Conservation (phyloP, 1,284 basidiomycete genomes). For the Lentinula novae-zelandiae region DNA sequence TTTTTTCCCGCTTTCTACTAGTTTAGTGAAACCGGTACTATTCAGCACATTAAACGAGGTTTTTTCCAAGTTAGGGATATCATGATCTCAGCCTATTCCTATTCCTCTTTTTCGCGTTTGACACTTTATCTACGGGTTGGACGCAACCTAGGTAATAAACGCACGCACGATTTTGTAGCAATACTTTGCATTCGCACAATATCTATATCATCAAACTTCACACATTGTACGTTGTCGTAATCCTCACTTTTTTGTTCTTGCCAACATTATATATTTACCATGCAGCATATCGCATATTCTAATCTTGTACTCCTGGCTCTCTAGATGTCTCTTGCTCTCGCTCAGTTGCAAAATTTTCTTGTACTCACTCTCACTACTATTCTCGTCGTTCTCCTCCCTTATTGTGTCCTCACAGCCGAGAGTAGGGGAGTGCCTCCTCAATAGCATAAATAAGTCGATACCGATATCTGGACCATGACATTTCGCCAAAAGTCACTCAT, state of each 20-base stretch:
- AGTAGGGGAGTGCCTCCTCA: too few species aligned
- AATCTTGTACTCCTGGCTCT: not conserved
- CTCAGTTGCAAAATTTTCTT: not conserved
- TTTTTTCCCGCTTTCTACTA: slow-evolving; percentile 26
- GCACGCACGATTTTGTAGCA: not conserved
- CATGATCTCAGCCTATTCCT: slow-evolving; percentile 29
- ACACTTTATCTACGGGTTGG: not conserved
- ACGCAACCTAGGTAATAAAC: not conserved
- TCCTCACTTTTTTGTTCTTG: not conserved
- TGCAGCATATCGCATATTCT: not conserved
- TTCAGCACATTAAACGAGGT: slow-evolving; percentile 86
- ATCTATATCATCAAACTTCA: not conserved
- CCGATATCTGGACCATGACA: too few species aligned
- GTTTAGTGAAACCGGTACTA: slow-evolving; percentile 89
- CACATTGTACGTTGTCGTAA: not conserved
- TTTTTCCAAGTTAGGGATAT: slow-evolving; percentile 73
- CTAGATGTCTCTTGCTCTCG: not conserved
- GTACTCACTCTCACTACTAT: not conserved
- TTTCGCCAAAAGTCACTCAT: too few species aligned
- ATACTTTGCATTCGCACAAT: not conserved
- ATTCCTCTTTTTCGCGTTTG: not conserved
- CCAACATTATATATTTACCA: not conserved
- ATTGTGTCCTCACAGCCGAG: too few species aligned
- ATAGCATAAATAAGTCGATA: too few species aligned
- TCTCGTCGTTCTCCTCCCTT: too few species aligned